Conservation (phyloP, 106 monocot species). For the Gastrodia elata region DNA sequence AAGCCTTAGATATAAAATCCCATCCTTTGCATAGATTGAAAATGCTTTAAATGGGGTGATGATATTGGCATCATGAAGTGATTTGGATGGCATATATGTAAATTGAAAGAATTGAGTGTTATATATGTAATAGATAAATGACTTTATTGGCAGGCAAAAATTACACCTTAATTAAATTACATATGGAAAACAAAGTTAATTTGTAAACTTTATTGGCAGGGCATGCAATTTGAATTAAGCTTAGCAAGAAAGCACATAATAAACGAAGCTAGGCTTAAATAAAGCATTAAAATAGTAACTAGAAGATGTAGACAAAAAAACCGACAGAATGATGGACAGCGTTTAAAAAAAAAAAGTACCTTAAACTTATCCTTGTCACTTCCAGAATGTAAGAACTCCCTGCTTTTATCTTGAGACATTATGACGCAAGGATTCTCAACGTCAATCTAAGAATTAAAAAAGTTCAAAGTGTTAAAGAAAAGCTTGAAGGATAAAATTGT, state of each 20-base stretch:
- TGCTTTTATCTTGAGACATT: constrained; percentile 98
- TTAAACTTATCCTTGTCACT: constrained; percentile 96
- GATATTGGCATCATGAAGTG: too few species aligned
- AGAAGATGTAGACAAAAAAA: not conserved
- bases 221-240: not conserved
- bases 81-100: too few species aligned
- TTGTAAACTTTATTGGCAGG: not conserved
- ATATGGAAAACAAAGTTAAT: not conserved
- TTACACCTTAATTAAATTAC: too few species aligned
- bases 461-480: not conserved
- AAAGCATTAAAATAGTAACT: not conserved
- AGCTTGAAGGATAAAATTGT: not conserved
- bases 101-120: too few species aligned
- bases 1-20: too few species aligned
- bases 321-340: not conserved
- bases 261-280: not conserved
- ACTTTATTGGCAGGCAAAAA: too few species aligned
- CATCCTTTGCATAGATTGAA: too few species aligned
- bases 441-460: constrained; percentile 66
- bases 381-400: constrained; percentile 98
- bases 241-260: not conserved
- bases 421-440: constrained; percentile 99
- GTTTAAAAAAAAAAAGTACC: constrained; percentile 26
- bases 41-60: too few species aligned
- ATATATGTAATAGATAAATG: too few species aligned